Percentiles rank a stretch among this genome's conserved stretches.
phyloP scores from a whole-genome alignment of 345 rosid genomes.

The Carallia brachiata region DNA sequence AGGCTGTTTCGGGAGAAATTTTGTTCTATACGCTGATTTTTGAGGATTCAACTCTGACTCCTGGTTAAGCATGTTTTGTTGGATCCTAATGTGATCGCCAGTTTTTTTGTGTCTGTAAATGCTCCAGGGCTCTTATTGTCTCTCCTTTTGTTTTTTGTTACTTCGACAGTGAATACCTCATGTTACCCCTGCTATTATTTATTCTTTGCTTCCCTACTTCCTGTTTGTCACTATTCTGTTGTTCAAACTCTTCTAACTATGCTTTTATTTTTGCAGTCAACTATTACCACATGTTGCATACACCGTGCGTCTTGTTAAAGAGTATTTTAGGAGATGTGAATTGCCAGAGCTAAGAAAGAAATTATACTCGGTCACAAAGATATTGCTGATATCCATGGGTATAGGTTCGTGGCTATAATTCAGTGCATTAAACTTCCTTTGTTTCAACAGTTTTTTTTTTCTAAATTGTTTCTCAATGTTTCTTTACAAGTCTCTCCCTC shows the following conservation, averaged over 20 bases:
- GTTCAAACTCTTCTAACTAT: conserved; percentile 1
- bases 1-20: too few species aligned
- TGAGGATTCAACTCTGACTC: too few species aligned
- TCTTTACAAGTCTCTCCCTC: not conserved
- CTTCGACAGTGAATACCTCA: not conserved
- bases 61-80: too few species aligned
- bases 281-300: conserved; percentile 69
- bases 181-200: not conserved
- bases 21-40: too few species aligned
- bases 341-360: conserved; percentile 67
- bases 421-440: not conserved
- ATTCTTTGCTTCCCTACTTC: not conserved
- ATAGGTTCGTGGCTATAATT: conserved; percentile 45
- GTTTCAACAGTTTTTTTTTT: not conserved
- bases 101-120: too few species aligned
- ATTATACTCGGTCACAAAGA: conserved; percentile 53
- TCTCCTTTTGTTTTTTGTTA: not conserved
- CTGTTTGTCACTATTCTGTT: conserved; percentile 2
- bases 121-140: too few species aligned
- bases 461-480: not conserved
- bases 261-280: conserved; percentile 61
- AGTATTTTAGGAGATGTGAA: conserved; percentile 63
- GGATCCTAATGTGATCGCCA: too few species aligned
- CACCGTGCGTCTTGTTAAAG: conserved; percentile 55
- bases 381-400: conserved; percentile 74